Evolutionary conservation across 345 rosid species (phyloP).

Genomic region (Eucalyptus pauciflora): DNA sequence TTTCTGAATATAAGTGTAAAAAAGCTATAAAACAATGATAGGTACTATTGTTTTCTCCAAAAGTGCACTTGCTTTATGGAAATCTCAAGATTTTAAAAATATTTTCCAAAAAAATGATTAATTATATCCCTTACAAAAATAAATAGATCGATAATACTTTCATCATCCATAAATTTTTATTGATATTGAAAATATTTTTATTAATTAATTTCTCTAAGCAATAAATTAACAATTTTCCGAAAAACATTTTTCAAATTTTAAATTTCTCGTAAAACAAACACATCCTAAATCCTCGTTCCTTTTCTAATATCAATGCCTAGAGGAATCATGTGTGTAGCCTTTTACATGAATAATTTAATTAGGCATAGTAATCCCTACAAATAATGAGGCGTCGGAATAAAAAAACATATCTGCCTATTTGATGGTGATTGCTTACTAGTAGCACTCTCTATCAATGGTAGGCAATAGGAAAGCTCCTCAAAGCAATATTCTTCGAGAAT

Average conservation of each 20-base stretch:
- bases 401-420: background rate
- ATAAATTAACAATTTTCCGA: background rate
- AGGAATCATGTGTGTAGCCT: background rate
- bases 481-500: background rate
- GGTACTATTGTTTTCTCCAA: too few species aligned
- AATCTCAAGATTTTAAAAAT: background rate
- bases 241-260: too few species aligned
- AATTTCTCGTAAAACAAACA: background rate
- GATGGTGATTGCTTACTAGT: background rate
- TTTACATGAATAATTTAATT: background rate
- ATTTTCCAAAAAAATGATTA: background rate
- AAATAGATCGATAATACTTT: background rate
- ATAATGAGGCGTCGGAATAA: background rate
- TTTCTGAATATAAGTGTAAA: background rate
- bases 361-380: background rate
- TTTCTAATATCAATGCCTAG: background rate
- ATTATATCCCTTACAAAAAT: background rate
- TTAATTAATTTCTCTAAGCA: background rate
- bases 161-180: background rate
- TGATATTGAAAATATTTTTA: background rate
- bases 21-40: too few species aligned
- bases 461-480: background rate
- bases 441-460: background rate
- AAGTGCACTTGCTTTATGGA: background rate
- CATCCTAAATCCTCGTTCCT: background rate